phyloP scores from a whole-genome alignment of 2,329 filamentous ascomycete species.

The Aspergillus latus region DNA sequence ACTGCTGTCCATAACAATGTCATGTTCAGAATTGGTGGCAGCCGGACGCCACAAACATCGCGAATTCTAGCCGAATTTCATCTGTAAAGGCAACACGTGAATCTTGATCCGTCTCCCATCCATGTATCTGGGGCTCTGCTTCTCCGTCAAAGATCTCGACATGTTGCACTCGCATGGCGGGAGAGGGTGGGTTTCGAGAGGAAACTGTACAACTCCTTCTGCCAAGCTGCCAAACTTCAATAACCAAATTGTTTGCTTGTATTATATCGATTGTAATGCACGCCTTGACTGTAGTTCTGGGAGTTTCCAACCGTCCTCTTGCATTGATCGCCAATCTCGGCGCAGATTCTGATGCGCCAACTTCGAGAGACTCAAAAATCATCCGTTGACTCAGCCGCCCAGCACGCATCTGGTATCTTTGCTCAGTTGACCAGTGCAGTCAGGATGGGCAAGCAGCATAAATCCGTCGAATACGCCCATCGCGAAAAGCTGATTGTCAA shows the following conservation, averaged over 20 bases:
- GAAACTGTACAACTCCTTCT: background rate
- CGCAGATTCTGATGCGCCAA: slow-evolving; percentile 5
- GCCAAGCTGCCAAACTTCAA: slow-evolving; percentile 1
- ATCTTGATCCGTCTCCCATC: slow-evolving; percentile 4
- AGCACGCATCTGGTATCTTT: slow-evolving; percentile 8
- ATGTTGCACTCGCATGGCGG: slow-evolving; percentile 5
- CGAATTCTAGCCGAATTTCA: slow-evolving; percentile 10
- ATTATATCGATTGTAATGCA: slow-evolving; percentile 1
- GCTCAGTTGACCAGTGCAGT: slow-evolving; percentile 3
- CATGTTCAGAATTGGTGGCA: slow-evolving; percentile 5
- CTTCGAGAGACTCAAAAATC: slow-evolving; percentile 2
- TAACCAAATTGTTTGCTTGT: background rate
- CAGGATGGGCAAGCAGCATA: background rate
- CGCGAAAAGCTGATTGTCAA: slow-evolving; percentile 1
- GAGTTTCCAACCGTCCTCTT: slow-evolving; percentile 1
- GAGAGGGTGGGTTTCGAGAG: background rate
- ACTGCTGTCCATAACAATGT: slow-evolving; percentile 9
- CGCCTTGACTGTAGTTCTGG: background rate
- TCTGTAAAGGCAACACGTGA: background rate
- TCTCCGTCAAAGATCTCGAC: slow-evolving; percentile 7
- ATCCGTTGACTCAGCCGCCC: slow-evolving; percentile 1
- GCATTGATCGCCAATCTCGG: background rate
- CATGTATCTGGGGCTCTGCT: slow-evolving; percentile 1
- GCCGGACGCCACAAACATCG: slow-evolving; percentile 9
- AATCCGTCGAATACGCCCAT: slow-evolving; percentile 4